Percentiles rank a stretch among this genome's conserved stretches.
These are phyloP conservation scores for Talaromyces sp. DNA, from an alignment of 2,329 filamentous ascomycete genomes.

Conservation along the genomic window DNA sequence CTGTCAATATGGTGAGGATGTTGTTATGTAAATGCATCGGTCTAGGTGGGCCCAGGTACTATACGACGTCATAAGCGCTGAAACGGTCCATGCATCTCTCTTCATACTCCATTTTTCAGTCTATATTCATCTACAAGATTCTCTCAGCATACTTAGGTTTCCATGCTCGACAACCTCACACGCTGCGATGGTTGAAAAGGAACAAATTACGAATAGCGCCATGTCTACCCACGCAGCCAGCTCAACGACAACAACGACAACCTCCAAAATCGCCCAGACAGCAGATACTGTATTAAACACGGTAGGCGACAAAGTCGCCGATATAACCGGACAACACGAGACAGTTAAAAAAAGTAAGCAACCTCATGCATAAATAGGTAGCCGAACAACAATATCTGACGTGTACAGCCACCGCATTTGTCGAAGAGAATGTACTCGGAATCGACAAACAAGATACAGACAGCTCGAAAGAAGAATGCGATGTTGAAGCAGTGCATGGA, in stretches of 20 bases:
- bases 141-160: background rate
- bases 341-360: conserved; percentile 1
- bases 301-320: conserved; percentile 4
- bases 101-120: background rate
- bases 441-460: background rate
- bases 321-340: conserved; percentile 7
- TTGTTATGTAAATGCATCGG: background rate
- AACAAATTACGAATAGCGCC: background rate
- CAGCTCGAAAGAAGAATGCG: background rate
- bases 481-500: background rate
- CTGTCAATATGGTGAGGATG: background rate
- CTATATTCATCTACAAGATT: background rate
- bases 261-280: background rate
- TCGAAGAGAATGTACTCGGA: conserved; percentile 9
- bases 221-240: background rate
- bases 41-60: background rate
- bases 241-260: background rate
- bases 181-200: background rate
- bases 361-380: background rate
- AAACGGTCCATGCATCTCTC: background rate
- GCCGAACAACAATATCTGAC: background rate
- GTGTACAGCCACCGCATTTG: background rate
- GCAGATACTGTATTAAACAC: conserved; percentile 11
- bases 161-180: too few relatives aligned
- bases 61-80: background rate